phyloP scores from a whole-genome alignment of 768 basidiomycete genomes.

The Phaeotremella skinneri region DNA sequence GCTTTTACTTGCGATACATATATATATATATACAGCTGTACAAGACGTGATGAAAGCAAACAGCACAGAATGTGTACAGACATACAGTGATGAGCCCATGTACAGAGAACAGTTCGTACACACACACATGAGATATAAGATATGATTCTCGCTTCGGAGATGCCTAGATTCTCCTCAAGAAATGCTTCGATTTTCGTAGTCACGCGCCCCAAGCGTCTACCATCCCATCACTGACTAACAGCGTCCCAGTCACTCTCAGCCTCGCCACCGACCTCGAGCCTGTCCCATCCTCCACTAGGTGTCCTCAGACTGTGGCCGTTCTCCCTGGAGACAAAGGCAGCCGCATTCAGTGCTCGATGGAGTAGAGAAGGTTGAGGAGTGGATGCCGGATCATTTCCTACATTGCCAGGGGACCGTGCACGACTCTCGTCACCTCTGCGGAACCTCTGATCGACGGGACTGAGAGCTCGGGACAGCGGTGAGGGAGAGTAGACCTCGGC shows the following conservation, averaged over 20 bases:
- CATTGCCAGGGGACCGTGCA: neutral
- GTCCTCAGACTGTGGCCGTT: no score
- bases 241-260: neutral
- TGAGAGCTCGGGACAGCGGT: slow-evolving; percentile 8
- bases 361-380: neutral
- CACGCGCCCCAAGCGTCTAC: neutral
- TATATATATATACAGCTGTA: neutral
- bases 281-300: neutral
- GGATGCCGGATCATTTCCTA: neutral
- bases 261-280: neutral
- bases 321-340: no score
- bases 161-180: neutral
- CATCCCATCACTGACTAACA: neutral
- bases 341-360: neutral
- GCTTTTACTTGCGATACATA: neutral
- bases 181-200: neutral
- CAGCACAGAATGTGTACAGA: neutral
- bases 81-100: neutral
- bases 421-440: neutral
- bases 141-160: neutral
- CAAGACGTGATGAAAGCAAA: neutral
- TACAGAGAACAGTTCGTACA: neutral
- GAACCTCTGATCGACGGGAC: slow-evolving; percentile 8
- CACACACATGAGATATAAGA: neutral
- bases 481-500: slow-evolving; percentile 38